Percentiles rank a stretch among this genome's conserved stretches.
Conservation (phyloP, 1,139 yeast species). For the Debaryomyces sp. region DNA sequence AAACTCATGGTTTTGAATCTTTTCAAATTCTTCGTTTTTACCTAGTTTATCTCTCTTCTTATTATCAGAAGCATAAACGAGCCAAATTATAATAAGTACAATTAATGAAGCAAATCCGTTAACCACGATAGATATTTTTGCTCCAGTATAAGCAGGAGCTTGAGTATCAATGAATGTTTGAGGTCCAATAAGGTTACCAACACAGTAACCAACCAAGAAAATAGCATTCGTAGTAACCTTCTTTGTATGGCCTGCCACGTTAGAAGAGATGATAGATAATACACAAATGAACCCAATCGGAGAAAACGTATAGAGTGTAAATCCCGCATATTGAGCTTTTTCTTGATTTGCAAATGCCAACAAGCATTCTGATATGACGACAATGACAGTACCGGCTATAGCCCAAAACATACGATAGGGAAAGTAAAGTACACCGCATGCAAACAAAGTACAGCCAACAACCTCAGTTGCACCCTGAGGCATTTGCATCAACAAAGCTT, state of each 20-base stretch:
- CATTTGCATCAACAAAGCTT: slow-evolving; percentile 36
- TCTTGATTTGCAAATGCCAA: slow-evolving; percentile 47
- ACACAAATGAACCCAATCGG: slow-evolving; percentile 51
- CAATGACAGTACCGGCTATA: slow-evolving; percentile 36
- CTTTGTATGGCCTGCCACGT: slow-evolving; percentile 74
- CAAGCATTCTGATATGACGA: slow-evolving; percentile 46
- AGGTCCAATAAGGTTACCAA: slow-evolving; percentile 74
- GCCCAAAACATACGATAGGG: slow-evolving; percentile 42
- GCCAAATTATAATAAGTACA: slow-evolving; percentile 4
- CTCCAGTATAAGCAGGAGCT: slow-evolving; percentile 56
- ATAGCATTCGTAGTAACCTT: slow-evolving; percentile 62
- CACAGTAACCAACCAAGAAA: slow-evolving; percentile 62
- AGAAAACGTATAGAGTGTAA: slow-evolving; percentile 16
- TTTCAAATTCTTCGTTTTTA: slow-evolving; percentile 1
- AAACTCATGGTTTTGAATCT: slow-evolving; percentile 16
- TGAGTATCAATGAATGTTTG: slow-evolving; percentile 59
- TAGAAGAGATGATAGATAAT: slow-evolving; percentile 52
- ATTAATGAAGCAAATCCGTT: slow-evolving; percentile 23
- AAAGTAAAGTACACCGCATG: slow-evolving; percentile 31
- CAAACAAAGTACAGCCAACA: slow-evolving; percentile 43
- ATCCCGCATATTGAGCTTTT: slow-evolving; percentile 39
- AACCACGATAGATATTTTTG: slow-evolving; percentile 41
- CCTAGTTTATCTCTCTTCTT: slow-evolving; percentile 12
- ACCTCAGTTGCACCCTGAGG: slow-evolving; percentile 43
- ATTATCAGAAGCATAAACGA: slow-evolving; percentile 7